Percentiles rank a stretch among this genome's conserved stretches.
Evolutionary conservation across 1,139 yeast species (phyloP).

Genomic region (Debaryomyces sp.): DNA sequence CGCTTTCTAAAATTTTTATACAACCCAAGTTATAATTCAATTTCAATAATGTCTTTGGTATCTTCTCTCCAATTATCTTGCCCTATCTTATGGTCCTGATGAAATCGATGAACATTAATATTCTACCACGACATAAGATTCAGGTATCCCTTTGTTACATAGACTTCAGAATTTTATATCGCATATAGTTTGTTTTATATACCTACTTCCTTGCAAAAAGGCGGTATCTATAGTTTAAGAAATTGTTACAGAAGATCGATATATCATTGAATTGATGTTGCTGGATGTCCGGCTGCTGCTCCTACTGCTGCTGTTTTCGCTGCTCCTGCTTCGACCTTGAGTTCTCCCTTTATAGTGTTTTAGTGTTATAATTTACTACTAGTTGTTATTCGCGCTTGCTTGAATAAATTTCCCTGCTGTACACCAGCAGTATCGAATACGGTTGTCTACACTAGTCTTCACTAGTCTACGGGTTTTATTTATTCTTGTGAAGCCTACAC

Average conservation of each 20-base stretch:
- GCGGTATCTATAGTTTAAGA: constrained; percentile 8
- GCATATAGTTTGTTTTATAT: constrained; percentile 9
- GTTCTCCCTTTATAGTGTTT: neutral
- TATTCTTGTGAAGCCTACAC: neutral
- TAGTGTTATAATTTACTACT: neutral
- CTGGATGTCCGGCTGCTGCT: neutral
- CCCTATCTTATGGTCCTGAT: neutral
- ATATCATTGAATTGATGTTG: neutral
- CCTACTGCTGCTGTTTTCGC: neutral
- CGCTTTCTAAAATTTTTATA: constrained; percentile 1
- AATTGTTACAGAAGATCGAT: constrained; percentile 7
- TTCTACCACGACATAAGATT: neutral
- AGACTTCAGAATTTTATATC: constrained; percentile 10
- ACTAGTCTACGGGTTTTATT: no score
- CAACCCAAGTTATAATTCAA: constrained; percentile 1
- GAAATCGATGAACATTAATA: constrained; percentile 3
- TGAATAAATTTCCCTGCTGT: neutral
- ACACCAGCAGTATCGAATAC: neutral
- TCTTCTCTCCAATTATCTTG: neutral
- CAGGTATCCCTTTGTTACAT: constrained; percentile 4
- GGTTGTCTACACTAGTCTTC: neutral
- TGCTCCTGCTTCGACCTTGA: neutral
- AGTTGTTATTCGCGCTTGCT: neutral
- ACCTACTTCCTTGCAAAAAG: constrained; percentile 1
- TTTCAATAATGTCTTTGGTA: constrained; percentile 1